Conservation (phyloP, 2,329 filamentous ascomycete species). For the Rutstroemia sp. region DNA sequence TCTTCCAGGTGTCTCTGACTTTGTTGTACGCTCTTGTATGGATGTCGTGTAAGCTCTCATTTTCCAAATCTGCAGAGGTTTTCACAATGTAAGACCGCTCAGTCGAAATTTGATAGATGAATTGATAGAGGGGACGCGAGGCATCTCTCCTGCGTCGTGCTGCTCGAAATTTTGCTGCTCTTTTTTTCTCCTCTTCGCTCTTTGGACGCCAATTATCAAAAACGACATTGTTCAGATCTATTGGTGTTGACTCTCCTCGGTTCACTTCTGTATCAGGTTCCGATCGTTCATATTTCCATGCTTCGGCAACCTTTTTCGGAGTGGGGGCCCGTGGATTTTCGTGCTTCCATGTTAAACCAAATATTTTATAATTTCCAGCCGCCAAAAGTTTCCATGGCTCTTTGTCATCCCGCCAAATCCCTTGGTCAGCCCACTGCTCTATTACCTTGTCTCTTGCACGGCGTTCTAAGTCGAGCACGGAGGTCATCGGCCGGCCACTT, state of each 20-base stretch:
- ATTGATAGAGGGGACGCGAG: conserved; percentile 26
- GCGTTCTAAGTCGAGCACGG: background rate
- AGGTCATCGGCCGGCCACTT: background rate
- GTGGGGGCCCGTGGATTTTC: conserved; percentile 9
- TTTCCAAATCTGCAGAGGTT: conserved; percentile 18
- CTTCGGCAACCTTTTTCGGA: conserved; percentile 4
- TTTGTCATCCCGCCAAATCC: conserved; percentile 13
- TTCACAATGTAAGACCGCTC: conserved; percentile 26
- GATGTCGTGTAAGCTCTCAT: conserved; percentile 18
- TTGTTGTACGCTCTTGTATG: conserved; percentile 26
- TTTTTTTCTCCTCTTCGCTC: conserved; percentile 12
- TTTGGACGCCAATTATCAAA: conserved; percentile 4
- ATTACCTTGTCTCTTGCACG: conserved; percentile 16
- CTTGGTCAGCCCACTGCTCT: conserved; percentile 26
- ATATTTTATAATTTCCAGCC: conserved; percentile 7
- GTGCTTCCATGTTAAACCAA: conserved; percentile 11
- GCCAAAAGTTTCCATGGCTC: too few relatives aligned
- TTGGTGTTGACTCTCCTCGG: conserved; percentile 4
- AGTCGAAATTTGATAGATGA: conserved; percentile 22
- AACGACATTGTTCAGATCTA: conserved; percentile 2
- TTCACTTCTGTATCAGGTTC: conserved; percentile 12
- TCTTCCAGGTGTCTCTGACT: conserved; percentile 27
- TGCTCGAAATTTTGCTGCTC: conserved; percentile 10
- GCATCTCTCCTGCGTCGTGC: conserved; percentile 17
- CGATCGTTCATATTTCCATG: background rate